These are phyloP conservation scores for Fraxinus albicans DNA, from an alignment of 305 asterid species.

Conservation along the genomic window DNA sequence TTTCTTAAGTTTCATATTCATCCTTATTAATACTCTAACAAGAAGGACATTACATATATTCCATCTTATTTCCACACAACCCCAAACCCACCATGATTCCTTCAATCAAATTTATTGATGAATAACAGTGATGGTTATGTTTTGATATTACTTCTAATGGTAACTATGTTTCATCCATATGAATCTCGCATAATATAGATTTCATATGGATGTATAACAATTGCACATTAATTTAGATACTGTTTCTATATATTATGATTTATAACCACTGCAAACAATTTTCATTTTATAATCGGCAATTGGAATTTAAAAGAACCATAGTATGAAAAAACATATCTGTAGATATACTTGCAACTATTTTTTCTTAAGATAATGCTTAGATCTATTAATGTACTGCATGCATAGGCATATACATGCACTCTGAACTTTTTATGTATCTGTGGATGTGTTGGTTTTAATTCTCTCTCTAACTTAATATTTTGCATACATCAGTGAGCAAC, in stretches of 20 bases:
- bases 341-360: background rate
- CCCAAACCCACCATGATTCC: background rate
- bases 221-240: background rate
- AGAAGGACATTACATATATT: background rate
- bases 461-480: constrained; percentile 27
- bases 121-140: background rate
- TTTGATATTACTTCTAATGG: background rate
- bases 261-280: background rate
- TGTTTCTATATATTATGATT: background rate
- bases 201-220: background rate
- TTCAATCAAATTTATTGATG: background rate
- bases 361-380: background rate
- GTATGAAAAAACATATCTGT: background rate
- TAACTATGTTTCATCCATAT: background rate
- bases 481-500: constrained; percentile 81
- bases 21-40: background rate
- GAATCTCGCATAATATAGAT: background rate
- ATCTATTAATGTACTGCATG: background rate
- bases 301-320: background rate
- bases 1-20: background rate
- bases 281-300: background rate
- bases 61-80: background rate
- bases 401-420: constrained; percentile 10
- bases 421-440: constrained; percentile 1
- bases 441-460: constrained; percentile 20